Conservation (phyloP, 495 filamentous ascomycete species). For the Daldinia decipiens region DNA sequence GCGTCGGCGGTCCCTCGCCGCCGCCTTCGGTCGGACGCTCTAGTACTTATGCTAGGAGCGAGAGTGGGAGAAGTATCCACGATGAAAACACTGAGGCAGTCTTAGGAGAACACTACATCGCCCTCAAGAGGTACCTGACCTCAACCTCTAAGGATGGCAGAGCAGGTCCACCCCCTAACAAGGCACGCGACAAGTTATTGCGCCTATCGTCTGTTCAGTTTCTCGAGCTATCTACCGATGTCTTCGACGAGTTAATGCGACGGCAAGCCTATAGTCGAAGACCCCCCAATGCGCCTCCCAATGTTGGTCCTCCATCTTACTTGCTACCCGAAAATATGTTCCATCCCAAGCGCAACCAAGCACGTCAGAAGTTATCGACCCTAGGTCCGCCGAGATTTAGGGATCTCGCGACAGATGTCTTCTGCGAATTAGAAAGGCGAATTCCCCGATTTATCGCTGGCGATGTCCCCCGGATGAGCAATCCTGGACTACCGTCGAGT, state of each 20-base stretch:
- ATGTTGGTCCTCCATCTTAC: constrained; percentile 68
- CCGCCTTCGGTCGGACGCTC: constrained; percentile 87
- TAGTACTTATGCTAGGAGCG: constrained; percentile 70
- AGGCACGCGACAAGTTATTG: constrained; percentile 91
- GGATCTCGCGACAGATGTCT: constrained; percentile 94
- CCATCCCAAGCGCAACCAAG: constrained; percentile 97
- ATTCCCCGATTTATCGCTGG: constrained; percentile 81
- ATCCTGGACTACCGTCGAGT: constrained; percentile 66
- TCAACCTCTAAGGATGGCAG: constrained; percentile 78
- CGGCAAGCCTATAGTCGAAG: constrained; percentile 70
- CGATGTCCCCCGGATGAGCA: constrained; percentile 74
- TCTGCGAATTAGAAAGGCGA: constrained; percentile 89
- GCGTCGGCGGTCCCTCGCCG: constrained; percentile 76
- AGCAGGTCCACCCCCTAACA: constrained; percentile 77
- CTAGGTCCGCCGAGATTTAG: constrained; percentile 84
- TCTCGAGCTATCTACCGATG: constrained; percentile 95
- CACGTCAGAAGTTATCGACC: constrained; percentile 90
- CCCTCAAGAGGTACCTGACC: constrained; percentile 80
- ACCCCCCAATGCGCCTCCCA: constrained; percentile 65
- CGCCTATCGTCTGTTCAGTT: constrained; percentile 91
- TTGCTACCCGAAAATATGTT: constrained; percentile 85
- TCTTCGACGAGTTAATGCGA: constrained; percentile 93
- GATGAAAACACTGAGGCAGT: constrained; percentile 61
- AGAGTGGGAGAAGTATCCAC: constrained; percentile 63
- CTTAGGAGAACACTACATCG: constrained; percentile 81